Percentiles rank a stretch among this genome's conserved stretches.
These are phyloP conservation scores for Dendrocalamus sinicus DNA, from an alignment of 176 grass and related monocot genomes.

Conservation along the genomic window DNA sequence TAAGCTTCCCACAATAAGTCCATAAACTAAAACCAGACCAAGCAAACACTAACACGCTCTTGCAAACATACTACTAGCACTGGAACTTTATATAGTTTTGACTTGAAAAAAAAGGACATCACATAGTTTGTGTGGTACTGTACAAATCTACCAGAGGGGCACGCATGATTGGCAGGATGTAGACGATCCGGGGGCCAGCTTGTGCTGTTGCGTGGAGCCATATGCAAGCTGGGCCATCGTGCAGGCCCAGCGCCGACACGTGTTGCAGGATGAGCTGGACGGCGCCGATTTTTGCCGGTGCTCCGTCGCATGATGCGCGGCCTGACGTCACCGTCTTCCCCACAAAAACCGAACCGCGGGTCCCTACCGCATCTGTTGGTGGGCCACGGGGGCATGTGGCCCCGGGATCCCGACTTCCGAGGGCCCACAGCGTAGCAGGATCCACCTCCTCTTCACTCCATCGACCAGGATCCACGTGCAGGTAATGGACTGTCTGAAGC, in stretches of 20 bases:
- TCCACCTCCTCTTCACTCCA: background rate
- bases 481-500: background rate
- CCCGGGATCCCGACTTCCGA: background rate
- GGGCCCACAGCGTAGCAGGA: background rate
- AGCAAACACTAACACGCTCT: too few relatives aligned
- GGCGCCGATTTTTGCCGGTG: conserved; percentile 51
- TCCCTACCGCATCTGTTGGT: background rate
- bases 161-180: background rate
- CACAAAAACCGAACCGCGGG: background rate
- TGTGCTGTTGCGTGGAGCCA: conserved; percentile 32
- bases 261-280: conserved; percentile 61
- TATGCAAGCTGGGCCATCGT: background rate
- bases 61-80: too few relatives aligned
- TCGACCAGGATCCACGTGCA: background rate
- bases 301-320: conserved; percentile 5
- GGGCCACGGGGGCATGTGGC: conserved; percentile 12
- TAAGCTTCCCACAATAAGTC: too few relatives aligned
- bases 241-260: conserved; percentile 47
- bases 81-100: too few relatives aligned
- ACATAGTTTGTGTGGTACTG: too few relatives aligned
- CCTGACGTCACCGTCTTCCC: conserved; percentile 34
- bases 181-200: conserved; percentile 42
- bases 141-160: background rate
- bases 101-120: too few relatives aligned
- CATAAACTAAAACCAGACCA: too few relatives aligned